Conservation (phyloP, 1,139 yeast species). For the Nadsonia commutata region DNA sequence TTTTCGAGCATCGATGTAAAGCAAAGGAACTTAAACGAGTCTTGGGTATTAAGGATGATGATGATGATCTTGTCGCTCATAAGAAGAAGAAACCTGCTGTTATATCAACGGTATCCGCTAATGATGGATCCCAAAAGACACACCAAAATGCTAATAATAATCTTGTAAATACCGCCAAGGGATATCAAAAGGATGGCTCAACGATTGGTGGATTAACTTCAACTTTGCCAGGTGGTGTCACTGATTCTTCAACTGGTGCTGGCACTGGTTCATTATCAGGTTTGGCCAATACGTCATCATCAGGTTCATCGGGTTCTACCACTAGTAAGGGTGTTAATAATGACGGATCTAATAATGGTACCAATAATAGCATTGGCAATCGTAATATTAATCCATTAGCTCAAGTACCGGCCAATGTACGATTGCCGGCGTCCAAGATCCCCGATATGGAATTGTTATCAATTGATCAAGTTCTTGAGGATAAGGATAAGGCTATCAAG, state of each 20-base stretch:
- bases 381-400: constrained; percentile 9
- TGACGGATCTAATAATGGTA: constrained; percentile 9
- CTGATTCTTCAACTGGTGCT: not conserved
- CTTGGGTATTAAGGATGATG: constrained; percentile 69
- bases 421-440: constrained; percentile 76
- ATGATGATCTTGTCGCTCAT: constrained; percentile 66
- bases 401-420: constrained; percentile 61
- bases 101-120: not conserved
- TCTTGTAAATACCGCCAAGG: not conserved
- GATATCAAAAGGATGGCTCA: constrained; percentile 1
- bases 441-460: constrained; percentile 87
- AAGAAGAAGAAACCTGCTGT: constrained; percentile 46
- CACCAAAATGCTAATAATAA: not conserved
- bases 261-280: constrained; percentile 1
- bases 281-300: constrained; percentile 8
- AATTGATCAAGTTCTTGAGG: constrained; percentile 58
- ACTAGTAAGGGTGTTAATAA: constrained; percentile 7
- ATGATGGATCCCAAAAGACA: constrained; percentile 10
- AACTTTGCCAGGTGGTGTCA: not conserved
- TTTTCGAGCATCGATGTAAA: constrained; percentile 56
- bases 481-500: constrained; percentile 64
- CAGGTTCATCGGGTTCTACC: constrained; percentile 8
- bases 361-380: constrained; percentile 10
- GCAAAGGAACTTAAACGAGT: constrained; percentile 62
- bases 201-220: not conserved